phyloP scores from a whole-genome alignment of 768 basidiomycete genomes.

The Udeniomyces megalosporus region DNA sequence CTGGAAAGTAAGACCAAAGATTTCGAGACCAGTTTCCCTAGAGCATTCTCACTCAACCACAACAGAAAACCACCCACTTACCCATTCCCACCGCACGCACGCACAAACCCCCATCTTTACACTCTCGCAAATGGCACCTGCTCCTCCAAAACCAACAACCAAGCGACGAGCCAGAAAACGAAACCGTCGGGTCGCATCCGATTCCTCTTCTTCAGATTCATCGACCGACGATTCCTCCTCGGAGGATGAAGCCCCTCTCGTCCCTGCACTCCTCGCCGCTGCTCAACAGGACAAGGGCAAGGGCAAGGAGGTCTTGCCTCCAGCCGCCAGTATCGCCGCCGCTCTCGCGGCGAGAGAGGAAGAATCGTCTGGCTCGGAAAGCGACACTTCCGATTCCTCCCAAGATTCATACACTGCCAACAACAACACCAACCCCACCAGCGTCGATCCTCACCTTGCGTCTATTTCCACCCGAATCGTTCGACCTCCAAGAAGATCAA shows the following conservation, averaged over 20 bases:
- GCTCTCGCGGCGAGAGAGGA: background rate
- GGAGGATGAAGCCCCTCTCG: conserved; percentile 13
- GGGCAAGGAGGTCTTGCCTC: background rate
- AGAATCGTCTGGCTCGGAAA: background rate
- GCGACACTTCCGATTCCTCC: background rate
- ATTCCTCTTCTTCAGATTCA: background rate
- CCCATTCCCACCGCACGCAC: background rate
- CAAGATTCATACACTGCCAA: background rate
- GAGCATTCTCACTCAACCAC: background rate
- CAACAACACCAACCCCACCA: background rate
- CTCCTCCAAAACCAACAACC: background rate
- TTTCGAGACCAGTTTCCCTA: background rate
- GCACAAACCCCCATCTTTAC: background rate
- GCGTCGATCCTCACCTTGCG: background rate
- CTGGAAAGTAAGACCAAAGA: background rate
- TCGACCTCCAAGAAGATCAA: background rate
- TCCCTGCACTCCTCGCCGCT: conserved; percentile 12
- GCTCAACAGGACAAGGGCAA: conserved; percentile 8
- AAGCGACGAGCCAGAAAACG: conserved; percentile 8
- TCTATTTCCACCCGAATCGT: background rate
- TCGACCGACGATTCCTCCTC: background rate
- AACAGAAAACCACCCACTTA: background rate
- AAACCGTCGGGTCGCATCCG: conserved; percentile 8
- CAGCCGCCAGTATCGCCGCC: background rate
- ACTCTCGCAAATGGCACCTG: background rate